Percentiles rank a stretch among this genome's conserved stretches.
phyloP scores from a whole-genome alignment of 805 yeast genomes.

The Teunomyces gatunensis region DNA sequence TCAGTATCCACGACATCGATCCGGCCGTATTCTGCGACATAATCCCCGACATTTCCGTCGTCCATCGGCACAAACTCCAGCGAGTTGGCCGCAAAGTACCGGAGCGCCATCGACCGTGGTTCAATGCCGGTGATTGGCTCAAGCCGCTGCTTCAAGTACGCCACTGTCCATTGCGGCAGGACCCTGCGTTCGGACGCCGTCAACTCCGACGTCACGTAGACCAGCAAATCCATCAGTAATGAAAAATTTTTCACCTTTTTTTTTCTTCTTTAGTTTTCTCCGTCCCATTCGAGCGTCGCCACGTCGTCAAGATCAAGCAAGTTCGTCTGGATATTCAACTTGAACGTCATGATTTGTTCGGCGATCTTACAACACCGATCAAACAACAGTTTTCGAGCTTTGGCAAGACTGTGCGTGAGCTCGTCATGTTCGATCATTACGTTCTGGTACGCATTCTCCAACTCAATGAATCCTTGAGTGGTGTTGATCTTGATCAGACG shows the following conservation, averaged over 20 bases:
- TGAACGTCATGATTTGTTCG: constrained; percentile 60
- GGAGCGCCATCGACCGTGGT: constrained; percentile 51
- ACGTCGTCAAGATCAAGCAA: constrained; percentile 57
- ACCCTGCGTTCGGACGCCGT: constrained; percentile 70
- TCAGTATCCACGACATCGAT: constrained; percentile 58
- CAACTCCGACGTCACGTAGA: constrained; percentile 60
- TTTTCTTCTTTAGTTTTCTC: background rate
- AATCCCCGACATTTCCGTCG: constrained; percentile 14
- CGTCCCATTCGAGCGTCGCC: constrained; percentile 38
- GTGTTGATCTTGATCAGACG: constrained; percentile 46
- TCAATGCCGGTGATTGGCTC: constrained; percentile 76
- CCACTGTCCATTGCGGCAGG: constrained; percentile 59
- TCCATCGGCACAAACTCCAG: constrained; percentile 21
- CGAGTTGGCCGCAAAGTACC: constrained; percentile 43
- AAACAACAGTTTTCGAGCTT: constrained; percentile 48
- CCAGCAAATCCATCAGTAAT: constrained; percentile 42
- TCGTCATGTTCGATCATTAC: constrained; percentile 54
- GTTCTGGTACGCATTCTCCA: constrained; percentile 46
- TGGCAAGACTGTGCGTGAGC: constrained; percentile 43
- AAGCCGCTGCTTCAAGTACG: constrained; percentile 49
- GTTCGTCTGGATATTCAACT: constrained; percentile 61
- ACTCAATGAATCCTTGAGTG: constrained; percentile 48
- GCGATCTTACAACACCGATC: constrained; percentile 56
- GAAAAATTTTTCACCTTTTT: background rate
- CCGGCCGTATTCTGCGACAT: constrained; percentile 39